Evolutionary conservation across 2,329 filamentous ascomycete species (phyloP), one percentile per base, ranked within the genome.

Genomic region (Cladosporium colombiae): DNA sequence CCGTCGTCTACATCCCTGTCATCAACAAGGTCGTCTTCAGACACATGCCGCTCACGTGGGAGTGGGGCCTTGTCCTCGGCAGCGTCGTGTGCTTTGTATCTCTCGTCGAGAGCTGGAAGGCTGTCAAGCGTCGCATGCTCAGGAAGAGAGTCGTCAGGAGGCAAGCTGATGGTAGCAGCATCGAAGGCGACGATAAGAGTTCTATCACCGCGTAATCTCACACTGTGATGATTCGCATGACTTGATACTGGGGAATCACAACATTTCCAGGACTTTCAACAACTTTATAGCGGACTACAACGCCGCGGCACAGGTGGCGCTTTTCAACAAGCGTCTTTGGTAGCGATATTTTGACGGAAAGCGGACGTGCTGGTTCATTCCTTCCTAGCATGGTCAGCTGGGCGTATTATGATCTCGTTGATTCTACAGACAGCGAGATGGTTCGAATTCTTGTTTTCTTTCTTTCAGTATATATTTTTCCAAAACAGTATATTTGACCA

Each of bases 1-100:
- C 80, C 1, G 78, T 81, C 59, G 76, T 82, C 21, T 82, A 81
- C 67, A 75, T 82, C 10, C 81, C 81, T 0, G 70, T 81, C 49
- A 78, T 82, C 69, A 82, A 83, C 66, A 70, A 73, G 29, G 72
- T 78, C 62, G 81, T 83, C 7, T 82, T 83, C 74, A 79, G 81
- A 64, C 81, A 83, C 64, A 70, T 72, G 14, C 69, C 72, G 1
- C 77, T 82, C 63, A 75, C 72, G 1, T 82, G 80, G 81, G 81
- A 82, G 68, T 83, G 81, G 81, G 80, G 78, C 18, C 71, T 83
- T 25, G 77, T 79, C 18, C 76, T 79, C 61, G 79, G 73, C 16
- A 78, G 76, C 23, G 71, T 81, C 10, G 75, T 79, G 1, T 71
- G 78, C 2, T 82, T 81, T 66, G 69, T 82, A 1, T 72, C 74